Evolutionary conservation across 2,329 filamentous ascomycete genomes (phyloP).

Genomic region (Ophiocordyceps camponoti-floridani): DNA sequence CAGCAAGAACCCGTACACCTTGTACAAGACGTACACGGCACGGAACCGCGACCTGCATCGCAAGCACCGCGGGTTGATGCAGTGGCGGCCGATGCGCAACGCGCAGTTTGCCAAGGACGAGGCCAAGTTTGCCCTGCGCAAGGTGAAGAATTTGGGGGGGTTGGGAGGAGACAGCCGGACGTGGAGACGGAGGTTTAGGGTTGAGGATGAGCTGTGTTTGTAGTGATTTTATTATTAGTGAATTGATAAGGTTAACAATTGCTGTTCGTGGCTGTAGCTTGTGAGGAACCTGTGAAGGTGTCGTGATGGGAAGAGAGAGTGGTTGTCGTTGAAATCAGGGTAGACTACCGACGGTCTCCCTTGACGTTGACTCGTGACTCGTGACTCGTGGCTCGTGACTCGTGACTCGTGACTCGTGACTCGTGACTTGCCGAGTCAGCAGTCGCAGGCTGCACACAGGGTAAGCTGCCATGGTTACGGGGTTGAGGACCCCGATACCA

Average conservation of each 20-base stretch:
- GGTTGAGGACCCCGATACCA: no score
- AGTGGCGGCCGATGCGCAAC: constrained; percentile 84
- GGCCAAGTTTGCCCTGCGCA: constrained; percentile 57
- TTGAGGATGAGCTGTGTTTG: neutral
- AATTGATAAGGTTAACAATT: neutral
- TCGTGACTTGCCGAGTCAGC: no score
- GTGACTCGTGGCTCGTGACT: no score
- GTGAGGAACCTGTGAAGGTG: no score
- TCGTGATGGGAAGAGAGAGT: no score
- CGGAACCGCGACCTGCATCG: constrained; percentile 62
- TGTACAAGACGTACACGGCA: constrained; percentile 44
- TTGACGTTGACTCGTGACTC: no score
- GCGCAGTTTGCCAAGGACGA: constrained; percentile 77
- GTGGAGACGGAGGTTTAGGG: constrained; percentile 58
- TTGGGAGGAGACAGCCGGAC: constrained; percentile 66
- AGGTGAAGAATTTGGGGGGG: constrained; percentile 59
- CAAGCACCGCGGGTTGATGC: constrained; percentile 81
- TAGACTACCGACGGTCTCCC: no score
- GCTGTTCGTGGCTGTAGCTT: no score
- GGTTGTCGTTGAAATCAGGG: no score
- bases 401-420: no score
- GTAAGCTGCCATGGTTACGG: no score
- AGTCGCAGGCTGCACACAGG: no score
- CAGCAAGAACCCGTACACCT: constrained; percentile 34
- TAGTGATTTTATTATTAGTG: neutral